A percentile compares a stretch with the other conserved stretches of the same genome.
Conservation (phyloP, 768 basidiomycete species). For the Suillus alpinus region DNA sequence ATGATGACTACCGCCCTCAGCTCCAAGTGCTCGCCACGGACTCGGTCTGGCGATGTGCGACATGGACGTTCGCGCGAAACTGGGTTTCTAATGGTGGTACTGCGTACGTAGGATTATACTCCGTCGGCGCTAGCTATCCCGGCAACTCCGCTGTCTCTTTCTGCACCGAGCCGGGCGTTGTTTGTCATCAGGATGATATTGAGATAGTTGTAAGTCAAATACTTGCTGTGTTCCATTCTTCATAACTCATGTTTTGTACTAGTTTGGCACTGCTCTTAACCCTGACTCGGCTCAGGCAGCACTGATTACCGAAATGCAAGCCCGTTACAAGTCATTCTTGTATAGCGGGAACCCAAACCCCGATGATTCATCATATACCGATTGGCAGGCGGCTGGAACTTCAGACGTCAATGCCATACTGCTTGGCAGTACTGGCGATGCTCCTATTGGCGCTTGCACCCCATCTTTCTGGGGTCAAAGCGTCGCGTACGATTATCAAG, state of each 20-base stretch:
- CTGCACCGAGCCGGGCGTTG: constrained; percentile 53
- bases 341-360: constrained; percentile 61
- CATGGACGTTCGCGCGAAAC: constrained; percentile 66
- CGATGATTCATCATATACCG: constrained; percentile 36
- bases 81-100: constrained; percentile 65
- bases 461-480: constrained; percentile 65
- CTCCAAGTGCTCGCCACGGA: constrained; percentile 65
- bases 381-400: constrained; percentile 54
- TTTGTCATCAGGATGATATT: constrained; percentile 85
- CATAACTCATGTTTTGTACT: constrained; percentile 6
- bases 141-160: constrained; percentile 54
- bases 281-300: constrained; percentile 55
- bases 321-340: constrained; percentile 67
- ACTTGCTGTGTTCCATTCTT: background rate
- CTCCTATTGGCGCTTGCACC: constrained; percentile 55
- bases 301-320: constrained; percentile 64
- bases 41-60: constrained; percentile 65
- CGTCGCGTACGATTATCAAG: constrained; percentile 72
- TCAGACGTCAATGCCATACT: constrained; percentile 54
- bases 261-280: constrained; percentile 54
- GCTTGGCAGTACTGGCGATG: constrained; percentile 57
- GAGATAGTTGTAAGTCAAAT: constrained; percentile 59
- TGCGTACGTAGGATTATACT: constrained; percentile 66
- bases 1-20: constrained; percentile 41
- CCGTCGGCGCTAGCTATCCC: constrained; percentile 69